Evolutionary conservation across 139 green algal genomes (phyloP).

Genomic region (Coccomyxa sp.): DNA sequence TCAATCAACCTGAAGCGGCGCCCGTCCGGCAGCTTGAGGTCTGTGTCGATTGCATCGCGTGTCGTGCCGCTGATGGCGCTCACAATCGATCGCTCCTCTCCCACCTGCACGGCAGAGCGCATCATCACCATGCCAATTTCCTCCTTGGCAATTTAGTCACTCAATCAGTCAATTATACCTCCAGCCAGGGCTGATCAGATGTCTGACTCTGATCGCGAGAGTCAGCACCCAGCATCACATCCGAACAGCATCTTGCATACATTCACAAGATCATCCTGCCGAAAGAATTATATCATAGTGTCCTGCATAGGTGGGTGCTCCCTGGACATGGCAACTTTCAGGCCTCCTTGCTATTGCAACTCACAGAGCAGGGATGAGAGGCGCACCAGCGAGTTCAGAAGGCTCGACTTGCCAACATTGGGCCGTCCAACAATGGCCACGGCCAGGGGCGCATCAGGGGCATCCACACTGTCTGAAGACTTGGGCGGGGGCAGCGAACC

Average conservation of each 20-base stretch:
- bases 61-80: conserved; percentile 91
- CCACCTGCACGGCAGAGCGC: not conserved
- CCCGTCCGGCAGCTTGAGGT: conserved; percentile 57
- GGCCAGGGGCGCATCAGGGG: conserved; percentile 38
- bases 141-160: too few relatives aligned
- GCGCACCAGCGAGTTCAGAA: conserved; percentile 89
- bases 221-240: too few relatives aligned
- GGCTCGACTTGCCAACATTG: conserved; percentile 93
- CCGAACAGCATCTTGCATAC: too few relatives aligned
- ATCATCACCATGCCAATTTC: not conserved
- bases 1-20: conserved; percentile 85
- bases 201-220: too few relatives aligned
- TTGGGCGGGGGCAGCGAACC: conserved; percentile 7
- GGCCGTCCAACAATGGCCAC: conserved; percentile 93
- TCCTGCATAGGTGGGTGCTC: too few relatives aligned
- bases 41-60: conserved; percentile 89
- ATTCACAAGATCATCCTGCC: too few relatives aligned
- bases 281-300: too few relatives aligned
- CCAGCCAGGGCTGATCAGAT: too few relatives aligned
- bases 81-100: conserved; percentile 87
- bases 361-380: not conserved
- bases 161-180: too few relatives aligned
- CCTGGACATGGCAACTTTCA: too few relatives aligned
- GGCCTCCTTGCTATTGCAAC: too few relatives aligned
- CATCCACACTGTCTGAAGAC: not conserved